phyloP scores from a whole-genome alignment of 345 rosid genomes.

The Eucalyptus albens region DNA sequence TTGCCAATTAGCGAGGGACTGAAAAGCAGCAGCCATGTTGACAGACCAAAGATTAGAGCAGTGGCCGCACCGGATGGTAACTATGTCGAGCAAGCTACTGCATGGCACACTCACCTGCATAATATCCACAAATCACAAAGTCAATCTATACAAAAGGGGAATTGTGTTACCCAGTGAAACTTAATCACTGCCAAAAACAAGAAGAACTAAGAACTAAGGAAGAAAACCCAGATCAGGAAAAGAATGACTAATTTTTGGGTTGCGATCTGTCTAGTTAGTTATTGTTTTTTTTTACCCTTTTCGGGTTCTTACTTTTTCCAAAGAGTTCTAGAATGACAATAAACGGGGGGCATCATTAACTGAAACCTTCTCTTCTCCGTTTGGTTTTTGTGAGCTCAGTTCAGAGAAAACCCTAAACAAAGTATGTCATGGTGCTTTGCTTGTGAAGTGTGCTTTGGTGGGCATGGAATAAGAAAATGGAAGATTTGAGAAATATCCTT shows the following conservation, averaged over 20 bases:
- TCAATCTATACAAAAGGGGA: background rate
- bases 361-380: background rate
- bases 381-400: background rate
- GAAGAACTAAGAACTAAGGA: background rate
- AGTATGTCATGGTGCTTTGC: background rate
- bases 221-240: background rate
- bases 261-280: background rate
- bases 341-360: background rate
- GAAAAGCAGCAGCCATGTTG: conserved; percentile 92
- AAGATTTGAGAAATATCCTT: background rate
- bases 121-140: background rate
- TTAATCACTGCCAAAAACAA: background rate
- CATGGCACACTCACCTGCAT: conserved; percentile 94
- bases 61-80: conserved; percentile 98
- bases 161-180: background rate
- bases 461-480: background rate
- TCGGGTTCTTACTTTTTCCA: background rate
- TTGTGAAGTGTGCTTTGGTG: background rate
- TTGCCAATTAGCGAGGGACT: conserved; percentile 64
- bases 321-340: background rate
- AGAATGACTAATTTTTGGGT: background rate
- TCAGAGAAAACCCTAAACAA: background rate
- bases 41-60: conserved; percentile 95
- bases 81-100: conserved; percentile 74
- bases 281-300: background rate